Conservation (phyloP, 2,329 filamentous ascomycete genomes). For the Corinectria fuckeliana region DNA sequence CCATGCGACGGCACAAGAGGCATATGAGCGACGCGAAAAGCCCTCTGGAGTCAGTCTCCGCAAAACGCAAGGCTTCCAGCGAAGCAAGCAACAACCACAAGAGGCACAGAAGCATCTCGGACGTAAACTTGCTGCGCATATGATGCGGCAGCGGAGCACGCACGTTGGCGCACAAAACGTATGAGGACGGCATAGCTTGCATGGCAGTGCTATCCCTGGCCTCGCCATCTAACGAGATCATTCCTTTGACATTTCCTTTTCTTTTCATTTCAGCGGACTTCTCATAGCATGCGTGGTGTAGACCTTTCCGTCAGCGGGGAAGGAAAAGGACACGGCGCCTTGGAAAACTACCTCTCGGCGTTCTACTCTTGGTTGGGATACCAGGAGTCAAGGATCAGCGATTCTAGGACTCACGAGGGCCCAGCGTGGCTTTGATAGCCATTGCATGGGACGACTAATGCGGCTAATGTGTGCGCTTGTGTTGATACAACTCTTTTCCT, state of each 20-base stretch:
- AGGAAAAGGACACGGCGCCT: constrained; percentile 24
- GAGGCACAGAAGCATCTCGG: constrained; percentile 64
- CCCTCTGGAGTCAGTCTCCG: constrained; percentile 55
- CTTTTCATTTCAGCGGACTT: constrained; percentile 28
- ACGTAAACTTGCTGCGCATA: constrained; percentile 57
- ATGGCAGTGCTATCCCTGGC: constrained; percentile 50
- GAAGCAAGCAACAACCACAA: constrained; percentile 56
- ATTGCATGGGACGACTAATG: constrained; percentile 28
- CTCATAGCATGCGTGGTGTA: constrained; percentile 31
- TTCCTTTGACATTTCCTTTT: constrained; percentile 26
- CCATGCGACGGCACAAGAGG: constrained; percentile 65
- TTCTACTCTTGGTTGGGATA: constrained; percentile 30
- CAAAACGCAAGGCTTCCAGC: constrained; percentile 62
- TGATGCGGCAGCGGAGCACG: constrained; percentile 41
- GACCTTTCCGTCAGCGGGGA: constrained; percentile 15
- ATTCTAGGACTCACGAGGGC: constrained; percentile 6
- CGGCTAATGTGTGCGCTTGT: constrained; percentile 30
- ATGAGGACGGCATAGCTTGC: constrained; percentile 53
- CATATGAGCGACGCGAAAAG: constrained; percentile 55
- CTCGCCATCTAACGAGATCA: constrained; percentile 40
- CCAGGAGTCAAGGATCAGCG: constrained; percentile 26
- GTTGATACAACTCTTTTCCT: constrained; percentile 21
- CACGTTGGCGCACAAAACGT: constrained; percentile 43
- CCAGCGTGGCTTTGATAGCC: constrained; percentile 30
- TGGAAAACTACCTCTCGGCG: constrained; percentile 32